Conservation (phyloP, 1,284 basidiomycete genomes). For the Cutaneotrichosporon cutaneum region DNA sequence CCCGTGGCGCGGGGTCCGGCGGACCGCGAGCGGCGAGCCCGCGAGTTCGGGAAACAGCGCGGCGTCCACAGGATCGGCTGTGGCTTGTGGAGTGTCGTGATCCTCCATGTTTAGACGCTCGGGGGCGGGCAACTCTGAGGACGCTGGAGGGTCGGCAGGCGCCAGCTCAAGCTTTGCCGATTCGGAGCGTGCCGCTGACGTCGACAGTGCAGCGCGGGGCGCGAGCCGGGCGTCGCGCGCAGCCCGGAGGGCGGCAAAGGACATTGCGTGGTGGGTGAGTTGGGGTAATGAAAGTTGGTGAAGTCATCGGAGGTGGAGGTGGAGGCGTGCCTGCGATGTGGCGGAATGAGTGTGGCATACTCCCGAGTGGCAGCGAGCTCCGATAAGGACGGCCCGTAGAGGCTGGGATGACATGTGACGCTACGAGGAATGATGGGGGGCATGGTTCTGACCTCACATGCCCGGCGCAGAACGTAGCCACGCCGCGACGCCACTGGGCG, state of each 20-base stretch:
- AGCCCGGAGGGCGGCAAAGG: neutral
- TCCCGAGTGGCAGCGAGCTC: too few species aligned
- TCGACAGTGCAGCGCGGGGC: neutral
- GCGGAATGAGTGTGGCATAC: neutral
- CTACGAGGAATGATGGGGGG: too few species aligned
- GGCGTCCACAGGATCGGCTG: neutral
- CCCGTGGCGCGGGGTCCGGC: conserved; percentile 23
- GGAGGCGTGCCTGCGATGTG: neutral
- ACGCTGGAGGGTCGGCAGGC: too few species aligned
- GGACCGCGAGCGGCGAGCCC: conserved; percentile 30
- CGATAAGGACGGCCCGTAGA: too few species aligned
- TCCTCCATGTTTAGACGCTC: neutral
- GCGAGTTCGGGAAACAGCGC: conserved; percentile 13
- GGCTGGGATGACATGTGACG: too few species aligned
- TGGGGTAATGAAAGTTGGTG: neutral
- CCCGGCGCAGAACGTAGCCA: too few species aligned
- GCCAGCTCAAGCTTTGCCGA: too few species aligned
- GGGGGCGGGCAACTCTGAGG: too few species aligned
- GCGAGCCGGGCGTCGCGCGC: neutral
- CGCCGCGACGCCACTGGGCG: too few species aligned
- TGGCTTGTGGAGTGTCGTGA: neutral
- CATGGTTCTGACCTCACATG: too few species aligned
- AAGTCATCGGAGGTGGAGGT: neutral
- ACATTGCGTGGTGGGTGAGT: neutral
- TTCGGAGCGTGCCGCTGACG: too few species aligned